Evolutionary conservation across 192 early-diverging fungal genomes (phyloP).

Genomic region (Coemansia sp.): DNA sequence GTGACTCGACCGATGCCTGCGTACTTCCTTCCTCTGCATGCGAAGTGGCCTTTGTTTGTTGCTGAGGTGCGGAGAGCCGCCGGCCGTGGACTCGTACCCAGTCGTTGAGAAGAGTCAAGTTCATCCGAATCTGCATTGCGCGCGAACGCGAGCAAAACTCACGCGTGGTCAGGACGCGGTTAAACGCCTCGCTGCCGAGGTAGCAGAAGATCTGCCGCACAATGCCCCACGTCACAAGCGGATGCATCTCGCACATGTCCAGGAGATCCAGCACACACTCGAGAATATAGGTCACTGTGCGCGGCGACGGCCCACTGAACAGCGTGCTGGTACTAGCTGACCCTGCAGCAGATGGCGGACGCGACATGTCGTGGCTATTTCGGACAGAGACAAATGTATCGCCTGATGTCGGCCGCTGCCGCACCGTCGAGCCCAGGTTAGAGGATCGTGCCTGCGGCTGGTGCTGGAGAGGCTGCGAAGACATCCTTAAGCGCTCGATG

Average conservation of each 20-base stretch:
- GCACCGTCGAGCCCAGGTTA: background rate
- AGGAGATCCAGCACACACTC: slow-evolving; percentile 67
- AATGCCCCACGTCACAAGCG: slow-evolving; percentile 67
- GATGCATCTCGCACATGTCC: slow-evolving; percentile 73
- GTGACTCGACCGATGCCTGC: slow-evolving; percentile 16
- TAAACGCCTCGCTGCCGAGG: slow-evolving; percentile 77
- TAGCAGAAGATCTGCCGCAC: slow-evolving; percentile 78
- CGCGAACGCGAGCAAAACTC: slow-evolving; percentile 74
- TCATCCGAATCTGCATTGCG: slow-evolving; percentile 84
- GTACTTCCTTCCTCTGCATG: background rate
- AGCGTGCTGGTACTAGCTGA: background rate
- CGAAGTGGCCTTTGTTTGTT: background rate
- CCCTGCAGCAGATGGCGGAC: slow-evolving; percentile 5
- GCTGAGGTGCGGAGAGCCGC: slow-evolving; percentile 25
- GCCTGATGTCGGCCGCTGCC: slow-evolving; percentile 41
- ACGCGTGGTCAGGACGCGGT: slow-evolving; percentile 76
- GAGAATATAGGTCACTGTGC: slow-evolving; percentile 70
- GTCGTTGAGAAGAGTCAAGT: slow-evolving; percentile 75
- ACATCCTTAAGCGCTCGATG: slow-evolving; percentile 20
- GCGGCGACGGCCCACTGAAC: slow-evolving; percentile 57
- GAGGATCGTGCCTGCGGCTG: background rate
- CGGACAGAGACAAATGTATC: slow-evolving; percentile 48
- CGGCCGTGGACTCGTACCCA: slow-evolving; percentile 73
- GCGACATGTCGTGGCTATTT: slow-evolving; percentile 27
- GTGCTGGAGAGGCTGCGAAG: background rate